Conservation (phyloP, 2,329 filamentous ascomycete genomes). For the Coniella vitis region DNA sequence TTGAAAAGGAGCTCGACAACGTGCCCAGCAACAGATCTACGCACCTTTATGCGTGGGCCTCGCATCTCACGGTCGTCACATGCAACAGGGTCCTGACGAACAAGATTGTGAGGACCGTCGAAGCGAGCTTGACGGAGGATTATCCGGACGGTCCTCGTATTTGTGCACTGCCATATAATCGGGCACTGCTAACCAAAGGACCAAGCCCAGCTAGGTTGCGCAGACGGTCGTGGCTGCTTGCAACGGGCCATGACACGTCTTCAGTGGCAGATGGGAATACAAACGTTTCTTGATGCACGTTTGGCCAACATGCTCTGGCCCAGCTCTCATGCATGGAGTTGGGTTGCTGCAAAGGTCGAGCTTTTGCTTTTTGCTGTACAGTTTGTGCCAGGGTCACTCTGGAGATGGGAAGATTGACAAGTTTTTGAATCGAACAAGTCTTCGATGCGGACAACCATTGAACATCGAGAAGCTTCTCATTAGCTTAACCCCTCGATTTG, state of each 20-base stretch:
- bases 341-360: too few species aligned
- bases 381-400: too few species aligned
- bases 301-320: too few species aligned
- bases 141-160: constrained; percentile 12
- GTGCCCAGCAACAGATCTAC: constrained; percentile 9
- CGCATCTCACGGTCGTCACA: constrained; percentile 6
- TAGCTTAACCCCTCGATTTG: too few species aligned
- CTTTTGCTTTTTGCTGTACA: too few species aligned
- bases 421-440: too few species aligned
- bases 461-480: too few species aligned
- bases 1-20: constrained; percentile 5
- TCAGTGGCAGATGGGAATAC: too few species aligned
- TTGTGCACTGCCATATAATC: constrained; percentile 8
- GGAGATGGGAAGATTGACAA: too few species aligned
- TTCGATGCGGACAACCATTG: too few species aligned
- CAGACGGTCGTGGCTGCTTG: neutral
- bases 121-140: constrained; percentile 8
- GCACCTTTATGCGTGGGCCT: constrained; percentile 7
- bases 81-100: constrained; percentile 9
- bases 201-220: neutral
- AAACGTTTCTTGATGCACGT: too few species aligned
- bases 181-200: constrained; percentile 14
- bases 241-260: neutral
- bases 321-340: too few species aligned
- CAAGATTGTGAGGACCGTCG: constrained; percentile 9